These are phyloP conservation scores for Cryptococcus sp. DNA, from an alignment of 1,284 basidiomycete species.

Conservation along the genomic window DNA sequence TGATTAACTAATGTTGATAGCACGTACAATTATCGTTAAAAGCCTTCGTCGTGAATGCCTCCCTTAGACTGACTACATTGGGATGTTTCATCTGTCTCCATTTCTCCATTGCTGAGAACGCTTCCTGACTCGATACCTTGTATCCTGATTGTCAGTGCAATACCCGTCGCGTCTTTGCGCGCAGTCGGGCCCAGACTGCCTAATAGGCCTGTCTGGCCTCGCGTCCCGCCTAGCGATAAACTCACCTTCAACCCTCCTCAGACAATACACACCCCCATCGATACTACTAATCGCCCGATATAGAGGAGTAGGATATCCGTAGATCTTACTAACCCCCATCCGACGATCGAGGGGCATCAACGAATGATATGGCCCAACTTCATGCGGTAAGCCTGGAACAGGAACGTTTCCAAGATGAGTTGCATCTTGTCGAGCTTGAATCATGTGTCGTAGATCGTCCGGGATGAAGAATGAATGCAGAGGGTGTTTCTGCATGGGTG, in stretches of 20 bases:
- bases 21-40: constrained; percentile 86
- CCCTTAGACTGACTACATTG: constrained; percentile 74
- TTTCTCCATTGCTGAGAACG: constrained; percentile 76
- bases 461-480: constrained; percentile 62
- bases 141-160: constrained; percentile 58
- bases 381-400: constrained; percentile 64
- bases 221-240: constrained; percentile 11
- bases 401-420: constrained; percentile 50
- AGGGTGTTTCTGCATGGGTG: constrained; percentile 46
- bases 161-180: background rate
- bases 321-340: constrained; percentile 67
- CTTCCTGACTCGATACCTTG: constrained; percentile 72
- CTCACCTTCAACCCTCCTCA: constrained; percentile 83
- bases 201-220: constrained; percentile 3
- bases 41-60: constrained; percentile 92
- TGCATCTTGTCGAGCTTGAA: constrained; percentile 77
- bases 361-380: constrained; percentile 86
- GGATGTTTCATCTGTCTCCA: constrained; percentile 88
- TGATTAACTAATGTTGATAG: no score
- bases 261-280: constrained; percentile 73
- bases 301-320: constrained; percentile 61
- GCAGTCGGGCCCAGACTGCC: constrained; percentile 12
- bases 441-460: constrained; percentile 66
- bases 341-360: constrained; percentile 62
- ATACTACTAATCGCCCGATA: constrained; percentile 76